Conservation (phyloP, 192 early-diverging fungal genomes). For the Rhizophagus clarus region DNA sequence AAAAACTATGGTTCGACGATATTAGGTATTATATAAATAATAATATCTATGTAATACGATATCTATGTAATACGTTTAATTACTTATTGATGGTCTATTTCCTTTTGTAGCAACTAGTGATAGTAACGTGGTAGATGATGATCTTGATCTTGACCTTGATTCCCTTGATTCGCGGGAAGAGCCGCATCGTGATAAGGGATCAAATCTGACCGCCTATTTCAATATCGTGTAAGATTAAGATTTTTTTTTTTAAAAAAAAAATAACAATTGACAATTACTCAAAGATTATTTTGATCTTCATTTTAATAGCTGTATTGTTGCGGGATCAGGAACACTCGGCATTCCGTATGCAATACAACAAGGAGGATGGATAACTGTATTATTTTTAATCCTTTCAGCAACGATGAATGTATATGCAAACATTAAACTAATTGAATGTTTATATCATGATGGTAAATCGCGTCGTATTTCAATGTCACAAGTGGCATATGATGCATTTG, state of each 20-base stretch:
- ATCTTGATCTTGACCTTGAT: neutral
- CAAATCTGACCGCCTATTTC: conserved; percentile 23
- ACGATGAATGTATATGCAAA: conserved; percentile 74
- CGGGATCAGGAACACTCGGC: conserved; percentile 63
- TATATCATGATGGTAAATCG: conserved; percentile 46
- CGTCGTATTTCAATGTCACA: conserved; percentile 18
- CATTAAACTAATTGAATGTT: conserved; percentile 64
- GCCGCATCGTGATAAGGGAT: conserved; percentile 4
- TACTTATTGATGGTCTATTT: neutral
- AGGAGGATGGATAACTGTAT: conserved; percentile 76
- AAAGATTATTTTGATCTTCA: neutral
- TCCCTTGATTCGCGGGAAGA: no score
- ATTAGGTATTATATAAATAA: neutral
- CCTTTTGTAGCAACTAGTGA: neutral
- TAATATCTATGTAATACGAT: no score
- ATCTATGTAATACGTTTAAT: no score
- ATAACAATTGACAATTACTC: neutral
- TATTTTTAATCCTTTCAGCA: conserved; percentile 68
- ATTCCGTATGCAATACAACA: conserved; percentile 61
- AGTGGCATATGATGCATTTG: conserved; percentile 46
- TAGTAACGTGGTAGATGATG: neutral
- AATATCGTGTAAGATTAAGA: conserved; percentile 19
- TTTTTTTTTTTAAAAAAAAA: no score
- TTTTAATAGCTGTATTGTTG: conserved; percentile 55
- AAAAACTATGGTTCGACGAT: neutral